Conservation (phyloP, 495 filamentous ascomycete species). For the Aspergillus affinis region DNA sequence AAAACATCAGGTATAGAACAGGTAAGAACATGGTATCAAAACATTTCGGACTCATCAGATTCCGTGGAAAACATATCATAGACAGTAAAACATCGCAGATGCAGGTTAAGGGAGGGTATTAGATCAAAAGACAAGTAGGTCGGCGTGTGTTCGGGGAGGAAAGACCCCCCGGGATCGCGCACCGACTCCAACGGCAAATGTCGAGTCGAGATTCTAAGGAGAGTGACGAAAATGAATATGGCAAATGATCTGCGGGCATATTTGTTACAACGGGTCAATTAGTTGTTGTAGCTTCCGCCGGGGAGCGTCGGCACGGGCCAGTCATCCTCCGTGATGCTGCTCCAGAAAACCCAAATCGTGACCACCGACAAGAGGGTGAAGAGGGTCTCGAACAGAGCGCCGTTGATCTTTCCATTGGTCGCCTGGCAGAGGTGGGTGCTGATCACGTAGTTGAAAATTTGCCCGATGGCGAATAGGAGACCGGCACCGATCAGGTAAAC, state of each 20-base stretch:
- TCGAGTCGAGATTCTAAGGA: neutral
- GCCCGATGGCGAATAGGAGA: slow-evolving; percentile 83
- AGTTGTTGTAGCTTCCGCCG: slow-evolving; percentile 43
- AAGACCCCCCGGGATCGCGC: neutral
- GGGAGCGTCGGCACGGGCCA: slow-evolving; percentile 70
- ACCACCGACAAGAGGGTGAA: slow-evolving; percentile 84
- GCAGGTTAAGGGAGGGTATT: slow-evolving; percentile 5
- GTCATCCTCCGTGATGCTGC: slow-evolving; percentile 98
- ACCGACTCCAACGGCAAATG: neutral
- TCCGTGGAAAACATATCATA: neutral
- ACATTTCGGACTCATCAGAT: slow-evolving; percentile 13
- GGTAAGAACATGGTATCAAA: slow-evolving; percentile 26
- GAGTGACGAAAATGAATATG: neutral
- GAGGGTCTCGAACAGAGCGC: slow-evolving; percentile 87
- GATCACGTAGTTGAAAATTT: slow-evolving; percentile 93
- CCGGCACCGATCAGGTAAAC: slow-evolving; percentile 74
- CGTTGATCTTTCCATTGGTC: slow-evolving; percentile 82
- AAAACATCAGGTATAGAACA: slow-evolving; percentile 11
- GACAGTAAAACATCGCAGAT: neutral
- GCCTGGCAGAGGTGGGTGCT: slow-evolving; percentile 86
- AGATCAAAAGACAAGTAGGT: neutral
- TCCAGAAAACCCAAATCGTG: slow-evolving; percentile 93
- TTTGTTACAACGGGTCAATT: neutral
- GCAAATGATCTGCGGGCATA: neutral
- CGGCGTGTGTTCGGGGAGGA: neutral